Conservation (phyloP, 164 flowering plant genomes). For the Sedum album region DNA sequence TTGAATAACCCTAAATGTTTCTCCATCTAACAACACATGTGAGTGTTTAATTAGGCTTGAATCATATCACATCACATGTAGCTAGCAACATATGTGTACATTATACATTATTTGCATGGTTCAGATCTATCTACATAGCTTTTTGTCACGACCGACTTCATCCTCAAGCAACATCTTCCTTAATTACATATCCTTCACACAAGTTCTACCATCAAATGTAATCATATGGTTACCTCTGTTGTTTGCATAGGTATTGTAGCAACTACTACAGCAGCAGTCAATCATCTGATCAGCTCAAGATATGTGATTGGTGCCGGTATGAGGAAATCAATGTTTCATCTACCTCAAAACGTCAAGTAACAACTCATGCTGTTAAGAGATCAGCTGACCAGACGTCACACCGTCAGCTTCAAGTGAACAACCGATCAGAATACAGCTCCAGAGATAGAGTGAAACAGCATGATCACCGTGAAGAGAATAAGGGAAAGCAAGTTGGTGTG, state of each 20-base stretch:
- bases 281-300: conserved; percentile 25
- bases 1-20: neutral
- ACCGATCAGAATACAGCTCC: conserved; percentile 31
- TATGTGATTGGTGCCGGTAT: conserved; percentile 88
- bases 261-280: conserved; percentile 59
- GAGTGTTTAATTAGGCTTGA: conserved; percentile 3
- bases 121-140: neutral
- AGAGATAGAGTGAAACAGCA: conserved; percentile 40
- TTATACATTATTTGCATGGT: neutral
- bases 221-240: neutral
- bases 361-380: conserved; percentile 17
- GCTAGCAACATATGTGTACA: neutral
- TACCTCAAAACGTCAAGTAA: conserved; percentile 18
- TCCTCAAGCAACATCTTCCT: neutral
- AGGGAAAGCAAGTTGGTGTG: conserved; percentile 29
- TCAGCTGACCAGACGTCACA: neutral
- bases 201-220: neutral
- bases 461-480: conserved; percentile 20
- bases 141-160: conserved; percentile 1
- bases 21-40: neutral
- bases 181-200: too few relatives aligned
- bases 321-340: conserved; percentile 34
- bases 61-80: conserved; percentile 2
- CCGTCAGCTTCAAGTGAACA: conserved; percentile 8
- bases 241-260: conserved; percentile 71